These are phyloP conservation scores for Datisca glomerata DNA, from an alignment of 306 rosid genomes.

Conservation along the genomic window DNA sequence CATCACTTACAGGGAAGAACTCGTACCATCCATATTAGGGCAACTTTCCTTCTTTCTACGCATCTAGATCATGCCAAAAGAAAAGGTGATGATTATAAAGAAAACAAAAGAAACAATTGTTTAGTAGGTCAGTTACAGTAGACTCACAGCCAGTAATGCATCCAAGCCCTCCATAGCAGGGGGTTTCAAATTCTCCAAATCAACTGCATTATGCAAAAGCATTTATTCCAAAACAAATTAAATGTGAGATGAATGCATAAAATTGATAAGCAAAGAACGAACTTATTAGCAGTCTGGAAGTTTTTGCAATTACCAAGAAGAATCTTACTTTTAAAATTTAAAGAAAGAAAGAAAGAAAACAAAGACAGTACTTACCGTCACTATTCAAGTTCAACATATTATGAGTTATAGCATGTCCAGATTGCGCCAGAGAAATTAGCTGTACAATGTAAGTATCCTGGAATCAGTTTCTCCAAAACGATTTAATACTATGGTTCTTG, in stretches of 20 bases:
- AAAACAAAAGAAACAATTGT: neutral
- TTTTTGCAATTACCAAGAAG: too few relatives aligned
- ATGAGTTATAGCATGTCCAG: conserved; percentile 29
- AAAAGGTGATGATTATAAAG: too few relatives aligned
- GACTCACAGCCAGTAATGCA: conserved; percentile 37
- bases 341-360: neutral
- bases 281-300: neutral
- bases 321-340: neutral
- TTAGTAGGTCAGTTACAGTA: neutral
- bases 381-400: conserved; percentile 25
- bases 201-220: conserved; percentile 38
- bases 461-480: neutral
- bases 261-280: conserved; percentile 4
- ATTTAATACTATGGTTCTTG: neutral
- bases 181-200: conserved; percentile 37
- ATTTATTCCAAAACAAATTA: conserved; percentile 5
- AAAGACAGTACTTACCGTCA: conserved; percentile 20
- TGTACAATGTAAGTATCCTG: conserved; percentile 3
- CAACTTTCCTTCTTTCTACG: neutral
- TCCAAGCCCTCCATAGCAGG: conserved; percentile 78
- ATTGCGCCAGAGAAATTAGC: conserved; percentile 46
- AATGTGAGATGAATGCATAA: neutral
- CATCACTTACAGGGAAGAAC: too few relatives aligned
- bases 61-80: neutral
- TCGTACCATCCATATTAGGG: neutral